phyloP scores from a whole-genome alignment of 805 yeast genomes.

The Ogataea thermomethanolica region DNA sequence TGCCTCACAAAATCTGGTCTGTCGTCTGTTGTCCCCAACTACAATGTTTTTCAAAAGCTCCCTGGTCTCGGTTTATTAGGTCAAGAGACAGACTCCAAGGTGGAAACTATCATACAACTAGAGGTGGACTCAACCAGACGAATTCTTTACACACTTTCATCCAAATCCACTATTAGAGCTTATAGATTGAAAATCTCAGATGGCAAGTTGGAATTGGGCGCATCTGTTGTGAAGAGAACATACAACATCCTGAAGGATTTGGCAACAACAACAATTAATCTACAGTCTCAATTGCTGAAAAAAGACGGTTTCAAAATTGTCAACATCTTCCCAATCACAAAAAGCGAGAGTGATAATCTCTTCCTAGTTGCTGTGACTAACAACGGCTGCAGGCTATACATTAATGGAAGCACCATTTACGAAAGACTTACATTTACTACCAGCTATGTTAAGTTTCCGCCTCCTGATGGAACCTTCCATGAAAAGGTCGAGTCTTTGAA shows the following conservation, averaged over 20 bases:
- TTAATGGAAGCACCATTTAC: constrained; percentile 46
- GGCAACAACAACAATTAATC: constrained; percentile 36
- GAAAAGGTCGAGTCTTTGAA: constrained; percentile 33
- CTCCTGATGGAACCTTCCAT: constrained; percentile 33
- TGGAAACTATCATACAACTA: constrained; percentile 62
- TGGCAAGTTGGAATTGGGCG: constrained; percentile 31
- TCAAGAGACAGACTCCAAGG: constrained; percentile 27
- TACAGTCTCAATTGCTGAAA: constrained; percentile 44
- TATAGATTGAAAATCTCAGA: constrained; percentile 53
- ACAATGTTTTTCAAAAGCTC: constrained; percentile 24
- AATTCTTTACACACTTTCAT: constrained; percentile 76
- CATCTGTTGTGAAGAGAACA: constrained; percentile 38
- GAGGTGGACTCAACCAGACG: constrained; percentile 75
- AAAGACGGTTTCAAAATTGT: constrained; percentile 58
- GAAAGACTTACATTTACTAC: constrained; percentile 35
- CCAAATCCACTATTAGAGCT: constrained; percentile 75
- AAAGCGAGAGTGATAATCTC: constrained; percentile 61
- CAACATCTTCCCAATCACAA: constrained; percentile 58
- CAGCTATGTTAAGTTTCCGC: constrained; percentile 43
- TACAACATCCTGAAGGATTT: constrained; percentile 45
- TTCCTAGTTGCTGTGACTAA: constrained; percentile 76
- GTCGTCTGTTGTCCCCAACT: constrained; percentile 47
- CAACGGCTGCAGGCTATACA: constrained; percentile 76
- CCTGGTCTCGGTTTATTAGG: constrained; percentile 30
- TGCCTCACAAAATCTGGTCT: constrained; percentile 72